Evolutionary conservation across 306 rosid genomes (phyloP), one percentile per base, ranked within the genome.

Genomic region (Citrullus mucosospermus): DNA sequence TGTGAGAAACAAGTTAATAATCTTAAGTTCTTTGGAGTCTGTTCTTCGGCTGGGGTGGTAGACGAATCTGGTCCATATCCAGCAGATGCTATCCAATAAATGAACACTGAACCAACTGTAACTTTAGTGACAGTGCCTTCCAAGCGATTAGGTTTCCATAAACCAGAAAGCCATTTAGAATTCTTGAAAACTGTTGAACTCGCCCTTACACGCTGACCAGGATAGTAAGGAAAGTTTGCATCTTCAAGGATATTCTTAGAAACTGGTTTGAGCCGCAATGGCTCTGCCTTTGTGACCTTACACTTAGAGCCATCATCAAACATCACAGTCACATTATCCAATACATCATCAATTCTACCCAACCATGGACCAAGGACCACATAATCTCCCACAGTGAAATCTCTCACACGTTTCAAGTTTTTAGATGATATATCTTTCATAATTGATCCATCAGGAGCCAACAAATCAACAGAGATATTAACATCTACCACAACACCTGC

Each of bases 81-180:
- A 72, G 99, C 98, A 85, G 99, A 96, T 59, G 99, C 92, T 86
- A 92, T 92, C 99, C 99, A 96, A 78, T 92, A 91, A 83, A 96
- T 85, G 81, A 88, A 96, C 78, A 91, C 98, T 50, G 99, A 96
- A 36, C 93, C 98, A 62, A 96, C 99, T 22, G 93, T 85, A 81
- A 96, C 99, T 85, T 91, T 91, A 63, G 96, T 90, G 32, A 96
- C 91, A 22, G 97, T 96, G 55, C 99, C 99, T 89, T 96, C 97
- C 88, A 92, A 82, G 75, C 98, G 89, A 80, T 85, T 92, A 75
- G 97, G 89, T 87, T 89, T 96, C 99, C 99, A 96, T 89, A 88
- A 87, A 85, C 99, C 99, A 76, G 98, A 96, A 83, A 92, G 84
- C 99, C 99, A 96, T 78, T 91, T 86, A 79, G 99, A 86, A 84